phyloP scores from a whole-genome alignment of 75 land plant genomes.

The Pinus tabuliformis region DNA sequence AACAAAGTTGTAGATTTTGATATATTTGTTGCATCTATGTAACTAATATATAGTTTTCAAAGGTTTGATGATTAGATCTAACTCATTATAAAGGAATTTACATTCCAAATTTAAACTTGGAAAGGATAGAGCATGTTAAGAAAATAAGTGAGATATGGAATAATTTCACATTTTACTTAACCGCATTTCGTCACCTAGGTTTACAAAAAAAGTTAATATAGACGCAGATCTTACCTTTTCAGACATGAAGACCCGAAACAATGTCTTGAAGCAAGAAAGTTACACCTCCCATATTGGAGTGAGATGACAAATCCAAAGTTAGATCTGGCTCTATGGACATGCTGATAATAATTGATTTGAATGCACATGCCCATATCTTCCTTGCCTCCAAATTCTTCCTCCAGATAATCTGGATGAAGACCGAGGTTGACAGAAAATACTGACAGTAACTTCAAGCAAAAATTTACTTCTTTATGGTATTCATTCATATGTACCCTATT shows the following conservation, averaged over 20 bases:
- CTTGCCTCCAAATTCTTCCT: constrained; percentile 7
- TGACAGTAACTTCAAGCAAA: too few relatives aligned
- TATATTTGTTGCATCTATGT: too few relatives aligned
- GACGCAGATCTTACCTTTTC: constrained; percentile 16
- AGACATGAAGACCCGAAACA: too few relatives aligned
- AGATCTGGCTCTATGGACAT: constrained; percentile 10
- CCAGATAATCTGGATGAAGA: constrained; percentile 12
- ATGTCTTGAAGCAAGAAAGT: constrained; percentile 25
- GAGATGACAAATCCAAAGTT: constrained; percentile 28
- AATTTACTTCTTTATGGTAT: too few relatives aligned
- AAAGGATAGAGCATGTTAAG: too few relatives aligned
- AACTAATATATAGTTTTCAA: too few relatives aligned
- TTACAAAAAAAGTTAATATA: constrained; percentile 25
- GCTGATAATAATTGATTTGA: constrained; percentile 30
- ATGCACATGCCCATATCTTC: constrained; percentile 6
- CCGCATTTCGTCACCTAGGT: constrained; percentile 17
- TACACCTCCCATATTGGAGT: constrained; percentile 26
- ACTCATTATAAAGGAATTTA: too few relatives aligned
- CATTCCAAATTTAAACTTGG: too few relatives aligned
- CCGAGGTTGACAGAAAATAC: constrained; percentile 24
- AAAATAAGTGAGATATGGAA: too few relatives aligned
- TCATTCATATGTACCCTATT: too few relatives aligned
- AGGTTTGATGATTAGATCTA: too few relatives aligned
- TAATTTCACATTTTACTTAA: constrained; percentile 13
- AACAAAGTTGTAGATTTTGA: too few relatives aligned